Conservation (phyloP, 371 early-diverging fungal genomes). For the Lichtheimia hyalospora region DNA sequence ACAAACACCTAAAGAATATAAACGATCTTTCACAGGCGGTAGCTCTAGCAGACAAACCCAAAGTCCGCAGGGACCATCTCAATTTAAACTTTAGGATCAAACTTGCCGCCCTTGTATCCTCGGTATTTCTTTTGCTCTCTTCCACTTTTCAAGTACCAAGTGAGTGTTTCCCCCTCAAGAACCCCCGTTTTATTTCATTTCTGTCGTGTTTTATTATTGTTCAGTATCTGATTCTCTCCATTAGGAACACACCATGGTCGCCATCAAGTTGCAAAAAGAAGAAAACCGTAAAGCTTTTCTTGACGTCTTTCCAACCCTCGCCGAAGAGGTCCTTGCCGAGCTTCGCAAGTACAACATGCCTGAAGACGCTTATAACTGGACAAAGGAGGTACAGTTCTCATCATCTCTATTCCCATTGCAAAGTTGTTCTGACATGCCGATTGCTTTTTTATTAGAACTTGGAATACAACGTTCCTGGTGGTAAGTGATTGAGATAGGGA, state of each 20-base stretch:
- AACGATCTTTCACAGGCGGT: too few relatives aligned
- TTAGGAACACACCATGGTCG: slow-evolving; percentile 26
- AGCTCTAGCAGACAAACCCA: too few relatives aligned
- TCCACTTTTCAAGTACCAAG: too few relatives aligned
- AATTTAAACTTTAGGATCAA: too few relatives aligned
- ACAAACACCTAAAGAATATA: too few relatives aligned
- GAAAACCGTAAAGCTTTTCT: slow-evolving; percentile 61
- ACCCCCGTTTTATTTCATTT: too few relatives aligned
- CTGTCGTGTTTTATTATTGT: too few relatives aligned
- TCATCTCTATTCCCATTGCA: neutral
- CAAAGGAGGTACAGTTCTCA: slow-evolving; percentile 40
- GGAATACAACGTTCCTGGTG: slow-evolving; percentile 80
- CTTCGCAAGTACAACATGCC: slow-evolving; percentile 71
- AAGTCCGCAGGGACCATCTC: too few relatives aligned
- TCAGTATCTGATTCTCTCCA: neutral
- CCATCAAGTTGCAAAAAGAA: slow-evolving; percentile 52
- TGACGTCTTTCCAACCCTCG: slow-evolving; percentile 56
- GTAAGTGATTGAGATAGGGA: too few relatives aligned
- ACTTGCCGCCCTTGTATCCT: too few relatives aligned
- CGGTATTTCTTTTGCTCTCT: too few relatives aligned
- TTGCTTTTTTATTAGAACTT: slow-evolving; percentile 50
- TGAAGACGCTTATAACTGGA: slow-evolving; percentile 72
- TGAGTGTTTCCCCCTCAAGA: too few relatives aligned
- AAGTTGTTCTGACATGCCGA: neutral
- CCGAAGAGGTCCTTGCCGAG: slow-evolving; percentile 65